These are phyloP conservation scores for Pisolithus sp. DNA, from an alignment of 768 basidiomycete species.

Conservation along the genomic window DNA sequence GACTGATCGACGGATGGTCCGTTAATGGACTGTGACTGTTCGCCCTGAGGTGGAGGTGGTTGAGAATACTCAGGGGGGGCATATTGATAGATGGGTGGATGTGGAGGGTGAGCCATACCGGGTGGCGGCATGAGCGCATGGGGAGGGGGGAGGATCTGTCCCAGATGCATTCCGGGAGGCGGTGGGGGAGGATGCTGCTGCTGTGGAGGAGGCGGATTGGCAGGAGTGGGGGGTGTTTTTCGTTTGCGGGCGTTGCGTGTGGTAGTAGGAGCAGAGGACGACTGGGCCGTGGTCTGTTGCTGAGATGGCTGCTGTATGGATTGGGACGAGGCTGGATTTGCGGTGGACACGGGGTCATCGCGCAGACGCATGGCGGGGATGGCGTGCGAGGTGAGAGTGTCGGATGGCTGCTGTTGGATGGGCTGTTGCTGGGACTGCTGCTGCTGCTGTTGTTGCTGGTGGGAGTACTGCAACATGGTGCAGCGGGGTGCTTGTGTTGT, in stretches of 20 bases:
- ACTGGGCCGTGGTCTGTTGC: constrained; percentile 1
- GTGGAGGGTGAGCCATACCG: constrained; percentile 22
- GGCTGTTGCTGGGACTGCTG: constrained; percentile 4
- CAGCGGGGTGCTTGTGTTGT: neutral
- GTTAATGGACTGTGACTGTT: constrained; percentile 22
- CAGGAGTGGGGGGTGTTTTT: constrained; percentile 52
- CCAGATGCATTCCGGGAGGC: constrained; percentile 34
- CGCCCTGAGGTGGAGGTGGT: constrained; percentile 17
- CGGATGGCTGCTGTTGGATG: constrained; percentile 5
- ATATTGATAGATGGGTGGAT: constrained; percentile 28
- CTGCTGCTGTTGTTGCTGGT: constrained; percentile 13
- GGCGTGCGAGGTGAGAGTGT: constrained; percentile 11
- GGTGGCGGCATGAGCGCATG: constrained; percentile 42
- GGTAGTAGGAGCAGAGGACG: constrained; percentile 4
- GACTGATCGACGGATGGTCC: constrained; percentile 12
- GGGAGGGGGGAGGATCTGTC: constrained; percentile 50
- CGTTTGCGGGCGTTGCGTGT: constrained; percentile 49
- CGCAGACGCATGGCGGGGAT: constrained; percentile 50
- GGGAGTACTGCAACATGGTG: constrained; percentile 26
- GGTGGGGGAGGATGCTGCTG: constrained; percentile 30
- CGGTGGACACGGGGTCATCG: constrained; percentile 38
- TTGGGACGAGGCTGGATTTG: constrained; percentile 13
- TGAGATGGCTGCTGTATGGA: constrained; percentile 3
- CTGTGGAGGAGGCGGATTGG: constrained; percentile 18
- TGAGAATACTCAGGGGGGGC: constrained; percentile 27